A percentile compares a stretch with the other conserved stretches of the same genome.
Conservation (phyloP, 2,329 filamentous ascomycete genomes). For the Stenocarpella maydis region DNA sequence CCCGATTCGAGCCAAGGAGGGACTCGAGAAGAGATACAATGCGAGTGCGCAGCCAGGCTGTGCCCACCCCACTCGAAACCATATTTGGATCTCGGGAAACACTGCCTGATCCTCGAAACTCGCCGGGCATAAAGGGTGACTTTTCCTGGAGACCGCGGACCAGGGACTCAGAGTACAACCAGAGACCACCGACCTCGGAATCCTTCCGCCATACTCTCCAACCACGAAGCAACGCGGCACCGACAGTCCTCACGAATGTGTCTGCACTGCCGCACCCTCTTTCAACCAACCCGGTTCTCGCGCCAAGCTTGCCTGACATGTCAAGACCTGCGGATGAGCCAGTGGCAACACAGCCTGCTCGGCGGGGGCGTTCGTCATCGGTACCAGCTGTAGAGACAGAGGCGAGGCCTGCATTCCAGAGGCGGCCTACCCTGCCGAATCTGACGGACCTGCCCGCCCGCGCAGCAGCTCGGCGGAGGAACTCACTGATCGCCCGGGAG, state of each 20-base stretch:
- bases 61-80: constrained; percentile 29
- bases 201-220: neutral
- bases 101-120: neutral
- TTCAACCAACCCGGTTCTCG: neutral
- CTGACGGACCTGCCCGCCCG: constrained; percentile 15
- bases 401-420: neutral
- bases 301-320: neutral
- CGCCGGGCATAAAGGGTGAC: constrained; percentile 3
- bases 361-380: neutral
- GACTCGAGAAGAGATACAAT: neutral
- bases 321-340: neutral
- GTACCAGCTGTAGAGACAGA: neutral
- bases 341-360: neutral
- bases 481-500: constrained; percentile 24
- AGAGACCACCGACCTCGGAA: neutral
- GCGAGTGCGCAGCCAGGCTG: constrained; percentile 21
- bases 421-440: constrained; percentile 1
- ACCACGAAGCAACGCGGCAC: constrained; percentile 1
- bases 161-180: constrained; percentile 1
- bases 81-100: constrained; percentile 23
- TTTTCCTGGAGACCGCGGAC: constrained; percentile 32
- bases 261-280: constrained; percentile 1
- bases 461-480: constrained; percentile 29
- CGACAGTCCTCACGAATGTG: neutral
- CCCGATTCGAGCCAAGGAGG: neutral